Conservation (phyloP, 1,139 yeast species). For the Nakaseomyces nivariensis region DNA sequence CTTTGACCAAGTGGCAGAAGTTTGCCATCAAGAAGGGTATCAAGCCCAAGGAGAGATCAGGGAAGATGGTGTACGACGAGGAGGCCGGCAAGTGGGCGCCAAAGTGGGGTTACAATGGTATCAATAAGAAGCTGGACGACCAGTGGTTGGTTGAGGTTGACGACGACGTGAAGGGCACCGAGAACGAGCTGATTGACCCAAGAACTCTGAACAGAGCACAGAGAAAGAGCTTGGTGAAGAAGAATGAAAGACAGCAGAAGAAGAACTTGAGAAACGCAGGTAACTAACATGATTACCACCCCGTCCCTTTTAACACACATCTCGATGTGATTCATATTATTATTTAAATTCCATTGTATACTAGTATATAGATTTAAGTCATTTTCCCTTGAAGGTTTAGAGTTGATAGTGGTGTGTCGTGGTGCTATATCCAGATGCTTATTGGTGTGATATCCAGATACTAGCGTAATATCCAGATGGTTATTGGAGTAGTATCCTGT, state of each 20-base stretch:
- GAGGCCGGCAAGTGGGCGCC: slow-evolving; percentile 91
- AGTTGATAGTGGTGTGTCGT: too few relatives aligned
- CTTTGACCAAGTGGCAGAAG: slow-evolving; percentile 91
- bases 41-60: slow-evolving; percentile 78
- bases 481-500: too few relatives aligned
- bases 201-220: slow-evolving; percentile 71
- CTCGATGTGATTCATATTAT: background rate
- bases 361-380: background rate
- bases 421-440: too few relatives aligned
- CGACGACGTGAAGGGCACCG: slow-evolving; percentile 55
- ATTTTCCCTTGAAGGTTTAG: too few relatives aligned
- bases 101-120: slow-evolving; percentile 96
- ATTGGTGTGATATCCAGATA: too few relatives aligned
- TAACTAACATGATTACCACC: background rate
- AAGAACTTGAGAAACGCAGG: slow-evolving; percentile 48
- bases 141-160: slow-evolving; percentile 97
- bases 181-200: slow-evolving; percentile 75
- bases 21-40: slow-evolving; percentile 96
- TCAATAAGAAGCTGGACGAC: slow-evolving; percentile 72
- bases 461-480: too few relatives aligned
- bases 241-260: slow-evolving; percentile 80
- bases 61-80: slow-evolving; percentile 86
- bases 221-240: slow-evolving; percentile 76
- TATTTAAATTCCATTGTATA: background rate
- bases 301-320: too few relatives aligned